A percentile compares a stretch with the other conserved stretches of the same genome.
Evolutionary conservation across 1,284 basidiomycete species (phyloP).

Genomic region (Ganoderma boninense): DNA sequence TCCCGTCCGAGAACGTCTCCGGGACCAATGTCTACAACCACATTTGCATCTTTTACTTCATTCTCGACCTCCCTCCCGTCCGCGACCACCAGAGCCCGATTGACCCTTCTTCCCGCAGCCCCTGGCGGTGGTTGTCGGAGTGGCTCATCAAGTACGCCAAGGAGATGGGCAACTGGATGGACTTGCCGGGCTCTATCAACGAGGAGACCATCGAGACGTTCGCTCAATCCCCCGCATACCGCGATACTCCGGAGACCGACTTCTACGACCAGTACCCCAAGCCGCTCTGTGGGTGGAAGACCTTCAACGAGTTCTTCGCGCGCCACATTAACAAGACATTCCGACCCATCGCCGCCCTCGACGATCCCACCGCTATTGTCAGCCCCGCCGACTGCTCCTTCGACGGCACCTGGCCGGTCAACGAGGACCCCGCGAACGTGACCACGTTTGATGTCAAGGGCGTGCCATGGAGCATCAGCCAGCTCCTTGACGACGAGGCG

Average conservation of each 20-base stretch:
- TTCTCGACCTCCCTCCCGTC: constrained; percentile 28
- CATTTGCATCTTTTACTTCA: constrained; percentile 35
- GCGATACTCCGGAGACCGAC: constrained; percentile 12
- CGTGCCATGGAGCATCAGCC: constrained; percentile 31
- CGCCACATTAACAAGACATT: constrained; percentile 24
- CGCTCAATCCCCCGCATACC: constrained; percentile 23
- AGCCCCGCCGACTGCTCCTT: constrained; percentile 34
- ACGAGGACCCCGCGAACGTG: constrained; percentile 21
- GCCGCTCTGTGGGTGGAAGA: constrained; percentile 28
- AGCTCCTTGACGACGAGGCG: constrained; percentile 29
- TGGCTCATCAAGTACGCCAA: constrained; percentile 34
- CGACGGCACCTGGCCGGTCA: constrained; percentile 30
- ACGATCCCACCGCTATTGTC: constrained; percentile 25
- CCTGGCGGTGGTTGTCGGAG: constrained; percentile 29
- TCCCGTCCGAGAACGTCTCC: constrained; percentile 25
- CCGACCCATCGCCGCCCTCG: constrained; percentile 26
- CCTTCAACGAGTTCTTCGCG: constrained; percentile 37
- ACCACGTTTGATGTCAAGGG: constrained; percentile 27
- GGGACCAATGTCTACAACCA: constrained; percentile 27
- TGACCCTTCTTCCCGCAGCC: constrained; percentile 19
- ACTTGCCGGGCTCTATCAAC: constrained; percentile 29
- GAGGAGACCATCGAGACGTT: constrained; percentile 25
- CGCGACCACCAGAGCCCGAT: constrained; percentile 27
- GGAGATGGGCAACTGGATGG: constrained; percentile 32
- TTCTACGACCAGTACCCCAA: constrained; percentile 32